Evolutionary conservation across 192 early-diverging fungal genomes (phyloP).

Genomic region (Rhizophagus clarus): DNA sequence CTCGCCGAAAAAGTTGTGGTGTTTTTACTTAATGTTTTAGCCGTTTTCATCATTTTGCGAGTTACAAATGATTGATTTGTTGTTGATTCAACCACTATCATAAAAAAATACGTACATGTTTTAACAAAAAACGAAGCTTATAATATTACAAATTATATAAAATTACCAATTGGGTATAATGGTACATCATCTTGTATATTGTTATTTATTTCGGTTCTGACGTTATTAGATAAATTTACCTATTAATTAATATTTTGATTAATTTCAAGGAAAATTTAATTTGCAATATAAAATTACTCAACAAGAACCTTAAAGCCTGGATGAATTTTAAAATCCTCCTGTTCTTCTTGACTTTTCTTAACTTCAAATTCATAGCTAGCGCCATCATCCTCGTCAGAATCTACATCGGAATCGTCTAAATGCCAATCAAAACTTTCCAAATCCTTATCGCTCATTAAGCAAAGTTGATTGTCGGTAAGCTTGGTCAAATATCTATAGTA

Average conservation of each 20-base stretch:
- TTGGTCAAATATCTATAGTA: slow-evolving; percentile 26
- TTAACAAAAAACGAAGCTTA: too few species aligned
- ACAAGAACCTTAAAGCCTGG: slow-evolving; percentile 12
- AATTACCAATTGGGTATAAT: background rate
- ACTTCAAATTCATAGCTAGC: slow-evolving; percentile 9
- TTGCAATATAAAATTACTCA: background rate
- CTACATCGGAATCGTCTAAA: background rate
- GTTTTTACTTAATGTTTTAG: background rate
- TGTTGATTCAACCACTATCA: slow-evolving; percentile 10
- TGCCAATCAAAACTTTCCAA: slow-evolving; percentile 24
- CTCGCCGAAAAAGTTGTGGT: background rate
- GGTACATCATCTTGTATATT: background rate
- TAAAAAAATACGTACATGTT: too few species aligned
- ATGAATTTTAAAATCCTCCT: slow-evolving; percentile 11
- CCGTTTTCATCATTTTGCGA: background rate
- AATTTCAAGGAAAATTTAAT: background rate
- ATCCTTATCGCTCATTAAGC: slow-evolving; percentile 23
- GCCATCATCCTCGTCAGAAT: background rate
- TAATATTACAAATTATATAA: background rate
- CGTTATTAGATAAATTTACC: background rate
- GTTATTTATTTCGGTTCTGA: background rate
- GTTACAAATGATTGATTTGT: slow-evolving; percentile 20
- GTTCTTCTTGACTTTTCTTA: slow-evolving; percentile 24
- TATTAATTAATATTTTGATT: background rate
- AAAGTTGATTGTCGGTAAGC: slow-evolving; percentile 28